Evolutionary conservation across 192 early-diverging fungal genomes (phyloP).

Genomic region (Blastocladiella britannica): DNA sequence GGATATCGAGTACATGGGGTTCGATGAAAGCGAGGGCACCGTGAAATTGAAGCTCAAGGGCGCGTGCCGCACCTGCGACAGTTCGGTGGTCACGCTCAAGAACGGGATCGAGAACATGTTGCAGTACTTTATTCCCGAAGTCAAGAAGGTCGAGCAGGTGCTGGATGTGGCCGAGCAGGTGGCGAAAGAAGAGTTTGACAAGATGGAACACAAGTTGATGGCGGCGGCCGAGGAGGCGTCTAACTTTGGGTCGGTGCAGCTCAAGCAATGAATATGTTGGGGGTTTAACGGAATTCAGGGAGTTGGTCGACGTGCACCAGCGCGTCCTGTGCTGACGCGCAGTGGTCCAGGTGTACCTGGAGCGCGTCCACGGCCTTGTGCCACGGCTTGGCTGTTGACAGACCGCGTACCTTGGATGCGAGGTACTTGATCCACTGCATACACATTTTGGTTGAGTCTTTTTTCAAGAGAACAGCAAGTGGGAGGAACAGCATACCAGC

Average conservation of each 20-base stretch:
- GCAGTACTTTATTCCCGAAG: slow-evolving; percentile 95
- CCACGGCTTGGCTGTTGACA: slow-evolving; percentile 5
- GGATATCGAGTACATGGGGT: slow-evolving; percentile 88
- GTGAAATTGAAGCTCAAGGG: slow-evolving; percentile 85
- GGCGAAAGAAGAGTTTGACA: slow-evolving; percentile 67
- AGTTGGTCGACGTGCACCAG: too few species aligned
- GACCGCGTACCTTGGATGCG: slow-evolving; percentile 17
- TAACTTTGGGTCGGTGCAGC: not conserved
- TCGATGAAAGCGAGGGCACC: slow-evolving; percentile 53
- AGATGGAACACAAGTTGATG: slow-evolving; percentile 43
- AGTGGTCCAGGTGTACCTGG: too few species aligned
- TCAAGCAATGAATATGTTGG: too few species aligned
- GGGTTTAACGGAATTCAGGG: too few species aligned
- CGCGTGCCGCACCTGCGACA: slow-evolving; percentile 84
- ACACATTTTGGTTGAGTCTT: not conserved
- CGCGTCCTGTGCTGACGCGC: too few species aligned
- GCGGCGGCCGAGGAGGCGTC: not conserved
- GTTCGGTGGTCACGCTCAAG: slow-evolving; percentile 75
- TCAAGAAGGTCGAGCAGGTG: slow-evolving; percentile 66
- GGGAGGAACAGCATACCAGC: slow-evolving; percentile 7
- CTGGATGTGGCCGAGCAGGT: slow-evolving; percentile 64
- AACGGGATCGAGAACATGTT: slow-evolving; percentile 99
- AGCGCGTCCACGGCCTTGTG: slow-evolving; percentile 3
- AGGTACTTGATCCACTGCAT: slow-evolving; percentile 26
- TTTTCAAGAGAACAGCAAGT: not conserved